Conservation (phyloP, 164 flowering plant species). For the Stephania yunnanensis region DNA sequence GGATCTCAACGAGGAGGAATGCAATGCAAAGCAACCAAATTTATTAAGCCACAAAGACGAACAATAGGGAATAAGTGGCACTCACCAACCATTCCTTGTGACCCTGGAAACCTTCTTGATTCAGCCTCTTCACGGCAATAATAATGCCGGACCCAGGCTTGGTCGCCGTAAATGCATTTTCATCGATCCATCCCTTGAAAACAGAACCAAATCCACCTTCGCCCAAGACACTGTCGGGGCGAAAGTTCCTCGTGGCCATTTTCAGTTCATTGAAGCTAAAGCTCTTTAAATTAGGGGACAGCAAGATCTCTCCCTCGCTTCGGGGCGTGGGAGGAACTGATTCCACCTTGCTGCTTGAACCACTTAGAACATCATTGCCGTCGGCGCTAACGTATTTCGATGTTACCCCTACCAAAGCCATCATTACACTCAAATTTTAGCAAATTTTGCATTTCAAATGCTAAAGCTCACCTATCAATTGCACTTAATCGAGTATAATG, state of each 20-base stretch:
- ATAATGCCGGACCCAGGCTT: constrained; percentile 69
- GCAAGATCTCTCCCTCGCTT: constrained; percentile 66
- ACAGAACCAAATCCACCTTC: constrained; percentile 91
- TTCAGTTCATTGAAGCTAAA: constrained; percentile 54
- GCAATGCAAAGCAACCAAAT: not conserved
- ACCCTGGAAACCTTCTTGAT: constrained; percentile 73
- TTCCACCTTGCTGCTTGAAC: constrained; percentile 34
- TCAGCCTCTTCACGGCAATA: constrained; percentile 72
- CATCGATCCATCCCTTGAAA: constrained; percentile 86
- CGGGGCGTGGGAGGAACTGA: constrained; percentile 40
- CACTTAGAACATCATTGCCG: constrained; percentile 29
- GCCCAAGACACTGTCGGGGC: constrained; percentile 86
- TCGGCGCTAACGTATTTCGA: constrained; percentile 28
- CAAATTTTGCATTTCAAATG: not conserved
- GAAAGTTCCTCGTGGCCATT: constrained; percentile 72
- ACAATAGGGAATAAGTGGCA: constrained; percentile 4
- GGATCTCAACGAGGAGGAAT: not conserved
- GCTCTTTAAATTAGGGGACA: constrained; percentile 53
- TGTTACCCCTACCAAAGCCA: constrained; percentile 25
- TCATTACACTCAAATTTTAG: not conserved
- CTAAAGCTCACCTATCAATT: no score
- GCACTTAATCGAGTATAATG: no score
- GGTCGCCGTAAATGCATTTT: constrained; percentile 45
- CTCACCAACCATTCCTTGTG: constrained; percentile 89
- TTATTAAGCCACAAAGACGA: not conserved